Conservation (phyloP, 2,329 filamentous ascomycete species). For the Leptographium lundbergii region DNA sequence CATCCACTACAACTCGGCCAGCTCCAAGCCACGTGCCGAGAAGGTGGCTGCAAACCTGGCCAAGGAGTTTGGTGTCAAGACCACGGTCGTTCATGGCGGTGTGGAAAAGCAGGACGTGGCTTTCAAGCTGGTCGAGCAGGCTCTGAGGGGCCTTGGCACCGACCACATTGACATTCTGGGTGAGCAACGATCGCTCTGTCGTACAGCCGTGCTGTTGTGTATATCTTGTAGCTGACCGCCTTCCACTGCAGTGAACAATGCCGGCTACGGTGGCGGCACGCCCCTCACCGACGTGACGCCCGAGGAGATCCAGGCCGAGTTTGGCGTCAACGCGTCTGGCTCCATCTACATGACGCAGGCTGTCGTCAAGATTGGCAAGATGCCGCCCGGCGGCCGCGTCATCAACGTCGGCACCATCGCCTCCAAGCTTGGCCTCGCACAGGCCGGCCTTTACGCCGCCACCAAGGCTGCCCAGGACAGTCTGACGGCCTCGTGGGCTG, state of each 20-base stretch:
- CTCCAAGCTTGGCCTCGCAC: slow-evolving; percentile 12
- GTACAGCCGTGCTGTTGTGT: no score
- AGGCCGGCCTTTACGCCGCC: slow-evolving; percentile 16
- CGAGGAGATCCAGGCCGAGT: slow-evolving; percentile 17
- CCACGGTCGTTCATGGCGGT: slow-evolving; percentile 20
- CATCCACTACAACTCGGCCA: slow-evolving; percentile 27
- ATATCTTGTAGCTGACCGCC: no score
- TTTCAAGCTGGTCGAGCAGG: slow-evolving; percentile 20
- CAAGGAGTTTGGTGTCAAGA: slow-evolving; percentile 17
- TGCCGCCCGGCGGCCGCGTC: slow-evolving; percentile 22
- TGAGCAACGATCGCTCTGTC: slow-evolving; percentile 7
- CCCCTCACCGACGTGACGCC: slow-evolving; percentile 12
- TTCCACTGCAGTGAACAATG: slow-evolving; percentile 24
- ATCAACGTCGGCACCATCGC: slow-evolving; percentile 20
- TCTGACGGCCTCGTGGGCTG: slow-evolving; percentile 21
- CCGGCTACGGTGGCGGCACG: slow-evolving; percentile 14
- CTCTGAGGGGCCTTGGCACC: slow-evolving; percentile 20
- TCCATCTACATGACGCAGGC: slow-evolving; percentile 23
- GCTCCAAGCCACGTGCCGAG: slow-evolving; percentile 17
- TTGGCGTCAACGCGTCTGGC: slow-evolving; percentile 22
- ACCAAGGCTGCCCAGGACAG: slow-evolving; percentile 23
- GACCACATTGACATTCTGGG: slow-evolving; percentile 29
- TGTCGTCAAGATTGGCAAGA: slow-evolving; percentile 17
- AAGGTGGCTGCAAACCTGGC: slow-evolving; percentile 13
- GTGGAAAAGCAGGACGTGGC: slow-evolving; percentile 21